Percentiles rank a stretch among this genome's conserved stretches.
Conservation (phyloP, 768 basidiomycete genomes). For the Mycena latifolia region DNA sequence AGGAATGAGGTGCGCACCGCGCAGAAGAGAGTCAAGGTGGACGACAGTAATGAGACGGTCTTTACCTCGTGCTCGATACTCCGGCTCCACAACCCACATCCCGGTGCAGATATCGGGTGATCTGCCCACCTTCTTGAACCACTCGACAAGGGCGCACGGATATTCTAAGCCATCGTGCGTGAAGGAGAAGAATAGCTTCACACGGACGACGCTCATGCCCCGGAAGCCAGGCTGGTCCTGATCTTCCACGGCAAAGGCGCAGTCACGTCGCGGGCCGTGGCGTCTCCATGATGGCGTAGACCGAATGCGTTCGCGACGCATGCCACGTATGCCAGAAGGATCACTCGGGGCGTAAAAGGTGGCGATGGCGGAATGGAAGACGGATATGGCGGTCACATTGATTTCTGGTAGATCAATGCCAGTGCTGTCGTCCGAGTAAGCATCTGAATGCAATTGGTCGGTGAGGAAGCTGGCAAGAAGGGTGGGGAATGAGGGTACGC, state of each 20-base stretch:
- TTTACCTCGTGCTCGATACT: constrained; percentile 10
- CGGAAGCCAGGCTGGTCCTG: constrained; percentile 30
- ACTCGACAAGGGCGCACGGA: constrained; percentile 43
- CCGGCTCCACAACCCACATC: constrained; percentile 42
- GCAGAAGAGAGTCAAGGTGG: constrained; percentile 38
- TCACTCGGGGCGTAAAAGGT: constrained; percentile 40
- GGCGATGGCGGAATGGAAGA: constrained; percentile 39
- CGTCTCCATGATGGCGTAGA: constrained; percentile 36
- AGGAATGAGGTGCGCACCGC: constrained; percentile 37
- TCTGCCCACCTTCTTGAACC: constrained; percentile 38
- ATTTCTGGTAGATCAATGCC: no score
- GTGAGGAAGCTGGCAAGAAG: constrained; percentile 38
- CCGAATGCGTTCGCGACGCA: constrained; percentile 39
- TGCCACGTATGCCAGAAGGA: constrained; percentile 36
- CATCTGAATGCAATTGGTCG: constrained; percentile 36
- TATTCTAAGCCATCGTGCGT: constrained; percentile 25
- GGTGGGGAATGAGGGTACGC: constrained; percentile 28
- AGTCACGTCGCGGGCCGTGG: constrained; percentile 33
- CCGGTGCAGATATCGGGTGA: constrained; percentile 37
- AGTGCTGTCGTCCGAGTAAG: not conserved
- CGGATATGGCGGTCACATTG: no score
- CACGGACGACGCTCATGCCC: constrained; percentile 36
- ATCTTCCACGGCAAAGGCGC: constrained; percentile 34
- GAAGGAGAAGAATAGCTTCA: constrained; percentile 42
- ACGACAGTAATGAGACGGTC: constrained; percentile 13